phyloP scores from a whole-genome alignment of 2,329 filamentous ascomycete species.

The Colletotrichum abscissum region DNA sequence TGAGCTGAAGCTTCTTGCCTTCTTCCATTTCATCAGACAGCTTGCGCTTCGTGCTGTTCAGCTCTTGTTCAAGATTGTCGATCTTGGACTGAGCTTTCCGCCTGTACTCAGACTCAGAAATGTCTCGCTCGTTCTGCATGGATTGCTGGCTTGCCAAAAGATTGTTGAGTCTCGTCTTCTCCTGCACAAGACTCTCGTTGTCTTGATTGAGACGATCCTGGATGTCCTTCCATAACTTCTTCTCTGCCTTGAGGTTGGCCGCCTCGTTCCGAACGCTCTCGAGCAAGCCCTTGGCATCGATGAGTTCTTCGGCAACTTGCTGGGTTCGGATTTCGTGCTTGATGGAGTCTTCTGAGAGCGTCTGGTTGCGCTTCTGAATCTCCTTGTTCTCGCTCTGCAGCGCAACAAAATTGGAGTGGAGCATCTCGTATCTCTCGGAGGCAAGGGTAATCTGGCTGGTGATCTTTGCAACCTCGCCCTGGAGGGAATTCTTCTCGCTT shows the following conservation, averaged over 20 bases:
- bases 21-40: constrained; percentile 87
- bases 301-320: constrained; percentile 91
- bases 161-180: constrained; percentile 85
- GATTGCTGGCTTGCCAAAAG: constrained; percentile 87
- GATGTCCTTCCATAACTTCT: constrained; percentile 93
- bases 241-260: constrained; percentile 93
- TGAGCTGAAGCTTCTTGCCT: constrained; percentile 81
- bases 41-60: constrained; percentile 83
- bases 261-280: constrained; percentile 93
- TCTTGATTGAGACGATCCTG: constrained; percentile 90
- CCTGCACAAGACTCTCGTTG: constrained; percentile 85
- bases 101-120: constrained; percentile 83
- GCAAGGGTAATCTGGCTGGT: constrained; percentile 86
- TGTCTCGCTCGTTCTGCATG: constrained; percentile 90
- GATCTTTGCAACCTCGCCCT: constrained; percentile 83
- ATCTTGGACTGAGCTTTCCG: constrained; percentile 83
- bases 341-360: constrained; percentile 83
- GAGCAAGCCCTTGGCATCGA: constrained; percentile 83
- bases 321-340: constrained; percentile 92
- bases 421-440: constrained; percentile 86
- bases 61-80: constrained; percentile 82
- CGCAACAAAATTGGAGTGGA: constrained; percentile 87
- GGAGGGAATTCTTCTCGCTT: constrained; percentile 82
- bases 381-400: constrained; percentile 87
- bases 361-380: constrained; percentile 83